phyloP scores from a whole-genome alignment of 148 eudicot species.

The Chenopodium formosanum region DNA sequence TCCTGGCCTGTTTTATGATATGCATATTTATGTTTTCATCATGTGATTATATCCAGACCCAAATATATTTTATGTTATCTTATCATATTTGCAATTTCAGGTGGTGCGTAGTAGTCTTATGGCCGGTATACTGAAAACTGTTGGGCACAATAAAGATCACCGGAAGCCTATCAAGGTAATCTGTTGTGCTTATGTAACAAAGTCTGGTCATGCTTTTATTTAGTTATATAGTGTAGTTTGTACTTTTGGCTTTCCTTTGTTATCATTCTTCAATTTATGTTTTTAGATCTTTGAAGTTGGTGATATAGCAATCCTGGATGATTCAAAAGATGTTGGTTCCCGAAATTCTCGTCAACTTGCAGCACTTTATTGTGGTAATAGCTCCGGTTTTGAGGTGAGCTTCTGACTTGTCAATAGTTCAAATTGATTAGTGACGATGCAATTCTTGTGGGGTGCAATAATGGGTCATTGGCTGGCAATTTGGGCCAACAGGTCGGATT shows the following conservation, averaged over 20 bases:
- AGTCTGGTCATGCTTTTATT: slow-evolving; percentile 6
- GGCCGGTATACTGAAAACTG: slow-evolving; percentile 86
- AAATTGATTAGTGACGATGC: not conserved
- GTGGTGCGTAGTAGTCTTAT: slow-evolving; percentile 79
- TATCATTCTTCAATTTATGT: not conserved
- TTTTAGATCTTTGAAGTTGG: slow-evolving; percentile 90
- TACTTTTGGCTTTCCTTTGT: not conserved
- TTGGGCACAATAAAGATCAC: slow-evolving; percentile 89
- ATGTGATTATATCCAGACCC: not conserved
- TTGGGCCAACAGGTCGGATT: too few species aligned
- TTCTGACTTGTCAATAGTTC: not conserved
- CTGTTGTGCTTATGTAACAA: not conserved
- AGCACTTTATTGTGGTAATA: slow-evolving; percentile 88
- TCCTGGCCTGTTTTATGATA: not conserved
- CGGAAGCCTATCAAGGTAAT: slow-evolving; percentile 93
- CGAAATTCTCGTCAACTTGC: slow-evolving; percentile 77
- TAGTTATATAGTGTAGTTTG: not conserved
- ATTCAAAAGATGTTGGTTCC: slow-evolving; percentile 85
- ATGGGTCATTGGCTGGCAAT: not conserved
- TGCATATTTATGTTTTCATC: not conserved
- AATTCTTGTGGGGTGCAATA: not conserved
- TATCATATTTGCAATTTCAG: slow-evolving; percentile 37
- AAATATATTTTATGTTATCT: not conserved
- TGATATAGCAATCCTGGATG: slow-evolving; percentile 63
- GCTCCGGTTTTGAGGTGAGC: slow-evolving; percentile 90